phyloP scores from a whole-genome alignment of 1,284 basidiomycete species.

The Pascua guehoae region DNA sequence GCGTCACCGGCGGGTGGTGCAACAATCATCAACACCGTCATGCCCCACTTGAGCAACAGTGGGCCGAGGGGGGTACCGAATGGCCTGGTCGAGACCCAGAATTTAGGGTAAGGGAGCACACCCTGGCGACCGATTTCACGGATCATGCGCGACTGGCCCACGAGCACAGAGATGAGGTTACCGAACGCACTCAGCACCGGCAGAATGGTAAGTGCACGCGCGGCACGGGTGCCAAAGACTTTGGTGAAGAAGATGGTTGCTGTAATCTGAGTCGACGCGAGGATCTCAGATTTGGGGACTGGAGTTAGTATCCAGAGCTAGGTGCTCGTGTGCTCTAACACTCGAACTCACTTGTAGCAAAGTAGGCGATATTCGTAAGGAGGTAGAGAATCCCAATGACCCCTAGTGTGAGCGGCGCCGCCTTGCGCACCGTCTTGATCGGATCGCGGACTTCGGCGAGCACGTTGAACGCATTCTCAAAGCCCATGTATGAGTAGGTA shows the following conservation, averaged over 20 bases:
- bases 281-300: conserved; percentile 41
- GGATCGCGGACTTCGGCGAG: conserved; percentile 51
- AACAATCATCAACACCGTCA: conserved; percentile 57
- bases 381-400: conserved; percentile 37
- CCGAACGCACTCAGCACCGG: conserved; percentile 44
- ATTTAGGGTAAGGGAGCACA: conserved; percentile 39
- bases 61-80: conserved; percentile 50
- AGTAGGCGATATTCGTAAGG: conserved; percentile 44
- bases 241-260: conserved; percentile 45
- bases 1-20: conserved; percentile 57
- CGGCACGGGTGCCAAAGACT: conserved; percentile 46
- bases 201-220: conserved; percentile 32
- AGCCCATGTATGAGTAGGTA: conserved; percentile 45
- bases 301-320: background rate
- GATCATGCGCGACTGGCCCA: conserved; percentile 51
- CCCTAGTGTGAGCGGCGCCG: conserved; percentile 26
- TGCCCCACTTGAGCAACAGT: conserved; percentile 52
- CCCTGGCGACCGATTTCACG: conserved; percentile 45
- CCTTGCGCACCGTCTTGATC: conserved; percentile 32
- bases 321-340: too few relatives aligned
- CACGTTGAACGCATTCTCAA: conserved; percentile 53
- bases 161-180: conserved; percentile 43
- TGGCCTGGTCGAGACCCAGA: conserved; percentile 35
- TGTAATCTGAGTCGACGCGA: conserved; percentile 34
- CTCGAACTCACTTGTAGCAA: conserved; percentile 31